Evolutionary conservation across 495 filamentous ascomycete species (phyloP).

Genomic region (Aspergillus carlsbadensis): DNA sequence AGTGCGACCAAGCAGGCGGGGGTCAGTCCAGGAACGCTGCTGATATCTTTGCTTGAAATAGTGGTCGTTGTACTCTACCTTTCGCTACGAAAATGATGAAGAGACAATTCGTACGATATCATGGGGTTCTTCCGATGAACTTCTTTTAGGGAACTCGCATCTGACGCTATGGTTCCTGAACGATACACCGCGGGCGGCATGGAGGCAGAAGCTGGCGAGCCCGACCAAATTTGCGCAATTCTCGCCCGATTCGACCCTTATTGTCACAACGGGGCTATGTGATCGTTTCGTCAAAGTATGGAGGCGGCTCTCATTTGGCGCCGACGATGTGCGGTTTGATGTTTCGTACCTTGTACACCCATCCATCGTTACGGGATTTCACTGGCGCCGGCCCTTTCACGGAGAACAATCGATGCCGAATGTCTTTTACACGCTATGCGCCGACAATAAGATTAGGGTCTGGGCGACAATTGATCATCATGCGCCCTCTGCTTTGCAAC

Average conservation of each 20-base stretch:
- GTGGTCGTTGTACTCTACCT: slow-evolving; percentile 54
- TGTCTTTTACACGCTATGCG: slow-evolving; percentile 89
- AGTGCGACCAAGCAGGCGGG: background rate
- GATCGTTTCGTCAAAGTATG: slow-evolving; percentile 91
- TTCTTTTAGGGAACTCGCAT: slow-evolving; percentile 70
- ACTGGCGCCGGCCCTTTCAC: slow-evolving; percentile 79
- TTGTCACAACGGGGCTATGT: slow-evolving; percentile 76
- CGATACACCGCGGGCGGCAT: slow-evolving; percentile 54
- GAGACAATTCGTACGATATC: slow-evolving; percentile 64
- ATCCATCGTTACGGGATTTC: slow-evolving; percentile 70
- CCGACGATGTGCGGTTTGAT: slow-evolving; percentile 83
- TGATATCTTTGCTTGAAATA: slow-evolving; percentile 21
- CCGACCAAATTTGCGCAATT: slow-evolving; percentile 75
- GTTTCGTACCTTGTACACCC: slow-evolving; percentile 88
- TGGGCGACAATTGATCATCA: slow-evolving; percentile 80
- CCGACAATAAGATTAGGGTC: slow-evolving; percentile 77
- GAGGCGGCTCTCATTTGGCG: slow-evolving; percentile 82
- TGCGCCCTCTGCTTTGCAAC: slow-evolving; percentile 65
- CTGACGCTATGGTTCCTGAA: slow-evolving; percentile 69
- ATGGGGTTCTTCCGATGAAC: slow-evolving; percentile 81
- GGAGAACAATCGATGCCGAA: slow-evolving; percentile 79
- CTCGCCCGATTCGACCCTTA: slow-evolving; percentile 80
- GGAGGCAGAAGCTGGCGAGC: slow-evolving; percentile 71
- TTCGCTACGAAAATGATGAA: slow-evolving; percentile 41
- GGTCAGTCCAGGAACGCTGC: background rate